Conservation (phyloP, 352 stramenopile genomes). For the Poterioochromonas sp. region DNA sequence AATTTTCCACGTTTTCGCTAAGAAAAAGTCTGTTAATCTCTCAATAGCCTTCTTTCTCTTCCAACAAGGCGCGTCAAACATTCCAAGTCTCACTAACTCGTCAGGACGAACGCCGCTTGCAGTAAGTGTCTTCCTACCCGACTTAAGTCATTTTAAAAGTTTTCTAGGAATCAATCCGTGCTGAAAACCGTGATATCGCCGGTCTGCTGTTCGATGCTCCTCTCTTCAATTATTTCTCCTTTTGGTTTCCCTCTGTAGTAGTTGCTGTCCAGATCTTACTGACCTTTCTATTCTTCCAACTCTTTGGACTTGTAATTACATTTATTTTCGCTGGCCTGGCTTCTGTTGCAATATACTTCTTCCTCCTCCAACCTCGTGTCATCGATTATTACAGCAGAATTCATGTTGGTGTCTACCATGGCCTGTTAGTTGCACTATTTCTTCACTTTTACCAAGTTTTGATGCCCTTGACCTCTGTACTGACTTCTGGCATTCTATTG, state of each 20-base stretch:
- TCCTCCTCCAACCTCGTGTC: neutral
- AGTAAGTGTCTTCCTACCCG: neutral
- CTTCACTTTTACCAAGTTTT: neutral
- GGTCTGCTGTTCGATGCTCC: neutral
- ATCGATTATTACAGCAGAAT: neutral
- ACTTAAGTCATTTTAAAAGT: neutral
- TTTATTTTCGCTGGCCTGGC: neutral
- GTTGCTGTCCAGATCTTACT: neutral
- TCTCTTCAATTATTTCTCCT: neutral
- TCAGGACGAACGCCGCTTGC: neutral
- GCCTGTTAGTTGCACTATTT: neutral
- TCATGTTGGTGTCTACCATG: neutral
- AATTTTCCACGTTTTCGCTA: slow-evolving; percentile 5
- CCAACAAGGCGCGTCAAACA: neutral
- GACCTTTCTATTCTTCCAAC: neutral
- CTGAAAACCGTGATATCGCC: neutral
- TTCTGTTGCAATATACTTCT: neutral
- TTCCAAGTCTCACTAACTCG: neutral
- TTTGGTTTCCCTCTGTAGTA: neutral
- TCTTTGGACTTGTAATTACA: neutral
- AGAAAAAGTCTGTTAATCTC: neutral
- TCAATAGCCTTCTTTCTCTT: neutral
- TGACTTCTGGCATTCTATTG: neutral
- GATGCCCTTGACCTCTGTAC: neutral
- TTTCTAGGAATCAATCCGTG: neutral